Evolutionary conservation across 2,329 filamentous ascomycete genomes (phyloP).

Genomic region (Sphaerulina vaccinii): DNA sequence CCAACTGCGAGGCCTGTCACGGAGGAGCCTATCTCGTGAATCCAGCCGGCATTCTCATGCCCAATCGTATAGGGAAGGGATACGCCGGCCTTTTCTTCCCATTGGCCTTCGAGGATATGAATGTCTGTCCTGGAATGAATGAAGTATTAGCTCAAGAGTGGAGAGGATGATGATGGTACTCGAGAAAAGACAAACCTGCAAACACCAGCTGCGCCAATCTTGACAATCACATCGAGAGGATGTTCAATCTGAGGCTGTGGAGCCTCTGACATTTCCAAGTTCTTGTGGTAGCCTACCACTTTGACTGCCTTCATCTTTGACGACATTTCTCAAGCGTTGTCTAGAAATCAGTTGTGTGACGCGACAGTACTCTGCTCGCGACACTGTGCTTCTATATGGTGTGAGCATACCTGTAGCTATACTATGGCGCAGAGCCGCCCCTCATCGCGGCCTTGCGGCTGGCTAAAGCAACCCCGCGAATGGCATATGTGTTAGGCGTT

Average conservation of each 20-base stretch:
- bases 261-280: constrained; percentile 27
- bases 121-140: constrained; percentile 26
- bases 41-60: constrained; percentile 31
- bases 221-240: constrained; percentile 31
- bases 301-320: constrained; percentile 26
- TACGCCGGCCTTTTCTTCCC: constrained; percentile 28
- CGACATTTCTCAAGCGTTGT: not conserved
- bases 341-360: not conserved
- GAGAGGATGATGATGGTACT: not conserved
- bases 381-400: not conserved
- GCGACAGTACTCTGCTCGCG: not conserved
- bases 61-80: constrained; percentile 31
- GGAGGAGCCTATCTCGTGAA: constrained; percentile 26
- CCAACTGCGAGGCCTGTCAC: constrained; percentile 25
- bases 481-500: constrained; percentile 2
- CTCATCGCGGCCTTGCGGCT: constrained; percentile 7
- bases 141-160: not conserved
- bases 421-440: not conserved
- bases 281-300: constrained; percentile 30
- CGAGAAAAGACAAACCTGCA: constrained; percentile 19
- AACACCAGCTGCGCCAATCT: constrained; percentile 31
- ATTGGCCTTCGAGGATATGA: constrained; percentile 31
- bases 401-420: not conserved
- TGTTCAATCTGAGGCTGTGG: constrained; percentile 25
- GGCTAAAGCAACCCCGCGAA: constrained; percentile 1